A percentile compares a stretch with the other conserved stretches of the same genome.
Conservation (phyloP, 495 filamentous ascomycete species). For the Lentithecium fluviatile region DNA sequence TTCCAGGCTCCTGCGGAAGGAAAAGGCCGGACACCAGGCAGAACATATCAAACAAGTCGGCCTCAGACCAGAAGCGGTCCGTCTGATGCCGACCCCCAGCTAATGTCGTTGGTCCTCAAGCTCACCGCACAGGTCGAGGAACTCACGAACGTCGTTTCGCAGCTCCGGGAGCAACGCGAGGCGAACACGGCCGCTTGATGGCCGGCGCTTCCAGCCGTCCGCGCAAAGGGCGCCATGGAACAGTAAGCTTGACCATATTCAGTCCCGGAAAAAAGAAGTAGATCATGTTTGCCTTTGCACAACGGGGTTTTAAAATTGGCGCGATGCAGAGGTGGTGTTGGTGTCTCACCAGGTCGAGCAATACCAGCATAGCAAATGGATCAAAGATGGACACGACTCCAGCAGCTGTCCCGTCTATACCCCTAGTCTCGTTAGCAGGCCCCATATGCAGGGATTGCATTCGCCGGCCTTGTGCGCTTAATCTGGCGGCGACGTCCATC, state of each 20-base stretch:
- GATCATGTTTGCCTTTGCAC: neutral
- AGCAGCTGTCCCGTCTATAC: neutral
- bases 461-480: constrained; percentile 12
- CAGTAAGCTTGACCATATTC: neutral
- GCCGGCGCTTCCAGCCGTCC: constrained; percentile 27
- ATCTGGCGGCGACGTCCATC: constrained; percentile 10
- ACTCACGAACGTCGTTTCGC: constrained; percentile 35
- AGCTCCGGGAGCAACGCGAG: constrained; percentile 32
- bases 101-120: constrained; percentile 38
- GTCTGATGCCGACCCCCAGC: constrained; percentile 31
- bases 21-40: constrained; percentile 16
- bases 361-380: constrained; percentile 13
- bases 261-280: neutral
- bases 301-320: neutral
- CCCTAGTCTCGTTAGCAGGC: neutral
- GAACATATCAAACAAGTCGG: constrained; percentile 21
- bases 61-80: constrained; percentile 21
- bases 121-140: constrained; percentile 40
- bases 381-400: constrained; percentile 1
- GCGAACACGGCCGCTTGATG: constrained; percentile 26
- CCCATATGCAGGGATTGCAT: neutral
- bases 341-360: constrained; percentile 28
- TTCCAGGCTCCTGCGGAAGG: constrained; percentile 26
- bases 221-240: neutral
- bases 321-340: constrained; percentile 22